Evolutionary conservation across 768 basidiomycete species (phyloP), one percentile per base, ranked within the genome.

Genomic region (Lentinula sp.): DNA sequence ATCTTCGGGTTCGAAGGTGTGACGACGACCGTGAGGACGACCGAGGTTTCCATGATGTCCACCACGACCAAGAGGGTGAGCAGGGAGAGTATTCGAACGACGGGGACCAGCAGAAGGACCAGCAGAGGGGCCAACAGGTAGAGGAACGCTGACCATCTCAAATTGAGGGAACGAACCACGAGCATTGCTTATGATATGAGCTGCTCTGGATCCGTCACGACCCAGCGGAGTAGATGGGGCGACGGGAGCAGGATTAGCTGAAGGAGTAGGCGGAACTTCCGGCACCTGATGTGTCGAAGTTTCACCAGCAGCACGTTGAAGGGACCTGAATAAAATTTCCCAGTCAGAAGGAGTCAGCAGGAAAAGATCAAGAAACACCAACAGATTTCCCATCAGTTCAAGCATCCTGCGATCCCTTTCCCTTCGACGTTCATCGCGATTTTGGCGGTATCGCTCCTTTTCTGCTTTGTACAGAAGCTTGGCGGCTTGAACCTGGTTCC

Each of bases 361-460:
- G 8, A 41, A 49, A 50, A 15, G 6, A 59, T 16, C 12, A 18
- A 18, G 33, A 59, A 18, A 23, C 35, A 48, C 54, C 28, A 15
- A 59, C 63, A 55, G 13, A 10, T 51, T 39, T 12, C 61, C 61
- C 53, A 61, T 39, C 28, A 50, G 7, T 50, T 60, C 49, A 46
- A 62, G 65, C 39, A 59, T 56, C 60, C 61, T 70, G 10, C 57
- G 56, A 51, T 73, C 74, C 58, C 71, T 72, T 60, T 74, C 76
- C 64, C 73, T 76, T 64, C 70, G 78, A 60, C 77, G 80, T 28
- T 75, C 73, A 52, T 85, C 82, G 57, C 83, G 79, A 57, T 85
- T 83, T 64, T 74, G 73, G 33, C 88, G 81, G 66, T 90, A 90
- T 23, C 76, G 76, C 66, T 89, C 88, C 67, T 92, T 92, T 71